Conservation (phyloP, 2,329 filamentous ascomycete genomes). For the Ophiosphaerella korrae region DNA sequence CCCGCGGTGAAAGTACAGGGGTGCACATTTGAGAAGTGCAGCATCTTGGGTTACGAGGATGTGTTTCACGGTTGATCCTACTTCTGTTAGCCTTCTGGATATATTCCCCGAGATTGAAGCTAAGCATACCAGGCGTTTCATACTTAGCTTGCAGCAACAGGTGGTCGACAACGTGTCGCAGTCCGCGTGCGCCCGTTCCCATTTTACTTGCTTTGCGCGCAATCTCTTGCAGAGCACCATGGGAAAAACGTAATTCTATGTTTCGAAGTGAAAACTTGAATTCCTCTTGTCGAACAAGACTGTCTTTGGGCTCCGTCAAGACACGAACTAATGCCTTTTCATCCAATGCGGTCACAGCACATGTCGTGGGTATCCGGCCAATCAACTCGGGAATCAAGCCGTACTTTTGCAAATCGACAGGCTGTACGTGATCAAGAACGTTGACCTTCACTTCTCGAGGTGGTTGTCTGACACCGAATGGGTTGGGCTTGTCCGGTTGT, state of each 20-base stretch:
- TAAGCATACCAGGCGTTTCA: slow-evolving; percentile 49
- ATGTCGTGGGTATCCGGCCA: slow-evolving; percentile 89
- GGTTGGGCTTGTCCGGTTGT: slow-evolving; percentile 32
- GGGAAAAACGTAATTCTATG: slow-evolving; percentile 81
- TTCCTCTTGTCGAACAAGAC: slow-evolving; percentile 84
- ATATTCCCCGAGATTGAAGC: not conserved
- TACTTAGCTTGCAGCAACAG: slow-evolving; percentile 55
- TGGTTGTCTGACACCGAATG: slow-evolving; percentile 23
- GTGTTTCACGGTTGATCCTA: slow-evolving; percentile 51
- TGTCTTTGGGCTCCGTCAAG: slow-evolving; percentile 89
- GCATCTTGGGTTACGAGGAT: slow-evolving; percentile 54
- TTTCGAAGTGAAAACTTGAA: slow-evolving; percentile 82
- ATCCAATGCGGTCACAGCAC: slow-evolving; percentile 78
- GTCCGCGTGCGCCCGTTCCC: slow-evolving; percentile 69
- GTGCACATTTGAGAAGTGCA: slow-evolving; percentile 48
- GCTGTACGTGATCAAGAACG: slow-evolving; percentile 73
- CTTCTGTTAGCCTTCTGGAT: slow-evolving; percentile 8
- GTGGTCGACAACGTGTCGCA: slow-evolving; percentile 56
- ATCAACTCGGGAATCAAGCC: slow-evolving; percentile 96
- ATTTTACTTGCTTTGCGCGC: slow-evolving; percentile 71
- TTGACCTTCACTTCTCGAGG: slow-evolving; percentile 51
- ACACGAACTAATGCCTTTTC: slow-evolving; percentile 77
- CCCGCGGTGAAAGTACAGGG: slow-evolving; percentile 52
- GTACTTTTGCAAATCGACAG: slow-evolving; percentile 78
- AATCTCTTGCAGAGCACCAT: slow-evolving; percentile 77